Evolutionary conservation across 306 rosid genomes (phyloP).

Genomic region (Cicer arietinum): DNA sequence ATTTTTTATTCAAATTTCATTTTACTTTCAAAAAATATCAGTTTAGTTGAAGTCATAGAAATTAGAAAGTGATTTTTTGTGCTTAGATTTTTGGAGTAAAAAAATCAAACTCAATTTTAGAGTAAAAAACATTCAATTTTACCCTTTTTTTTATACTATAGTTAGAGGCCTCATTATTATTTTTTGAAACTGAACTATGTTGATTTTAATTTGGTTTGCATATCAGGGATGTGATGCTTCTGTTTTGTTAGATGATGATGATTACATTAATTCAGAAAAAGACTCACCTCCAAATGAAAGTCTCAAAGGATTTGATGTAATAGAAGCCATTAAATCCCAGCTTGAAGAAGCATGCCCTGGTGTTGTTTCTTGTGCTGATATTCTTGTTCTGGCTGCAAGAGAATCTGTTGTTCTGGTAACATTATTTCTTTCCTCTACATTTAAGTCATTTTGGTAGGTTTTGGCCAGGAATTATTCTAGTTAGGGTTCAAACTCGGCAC

Average conservation of each 20-base stretch:
- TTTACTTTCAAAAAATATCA: no score
- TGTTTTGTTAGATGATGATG: slow-evolving; percentile 47
- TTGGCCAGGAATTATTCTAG: no score
- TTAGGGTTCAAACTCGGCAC: no score
- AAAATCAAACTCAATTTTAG: no score
- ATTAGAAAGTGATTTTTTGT: not conserved
- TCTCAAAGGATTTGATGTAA: slow-evolving; percentile 53
- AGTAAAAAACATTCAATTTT: no score
- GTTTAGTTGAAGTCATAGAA: not conserved
- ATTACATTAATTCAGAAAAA: slow-evolving; percentile 49
- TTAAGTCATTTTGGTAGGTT: not conserved
- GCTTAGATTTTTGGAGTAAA: no score
- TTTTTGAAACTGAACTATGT: slow-evolving; percentile 17
- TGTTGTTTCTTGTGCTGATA: slow-evolving; percentile 56
- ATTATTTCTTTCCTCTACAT: not conserved
- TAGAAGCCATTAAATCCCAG: slow-evolving; percentile 48
- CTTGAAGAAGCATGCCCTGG: slow-evolving; percentile 54
- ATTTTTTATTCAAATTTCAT: no score
- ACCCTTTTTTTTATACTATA: no score
- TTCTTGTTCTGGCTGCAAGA: slow-evolving; percentile 58
- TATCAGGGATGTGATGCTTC: slow-evolving; percentile 61
- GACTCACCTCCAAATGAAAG: slow-evolving; percentile 45
- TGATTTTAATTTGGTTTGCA: slow-evolving; percentile 18
- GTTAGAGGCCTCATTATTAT: not conserved
- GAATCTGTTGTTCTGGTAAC: slow-evolving; percentile 51